phyloP scores from a whole-genome alignment of 2,329 filamentous ascomycete species.

The Trichophyton schoenleinii region DNA sequence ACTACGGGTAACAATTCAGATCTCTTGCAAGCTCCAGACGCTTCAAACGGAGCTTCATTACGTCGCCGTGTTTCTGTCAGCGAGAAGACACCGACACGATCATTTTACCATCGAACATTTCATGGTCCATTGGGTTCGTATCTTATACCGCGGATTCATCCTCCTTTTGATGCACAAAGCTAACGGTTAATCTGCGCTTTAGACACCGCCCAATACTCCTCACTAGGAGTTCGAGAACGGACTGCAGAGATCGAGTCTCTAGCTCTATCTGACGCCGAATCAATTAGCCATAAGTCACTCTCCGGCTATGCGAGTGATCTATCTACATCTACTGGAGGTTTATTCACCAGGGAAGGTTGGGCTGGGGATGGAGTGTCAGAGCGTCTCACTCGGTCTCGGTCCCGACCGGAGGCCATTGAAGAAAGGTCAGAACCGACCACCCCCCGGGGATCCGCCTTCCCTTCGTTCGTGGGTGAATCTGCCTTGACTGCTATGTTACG shows the following conservation, averaged over 20 bases:
- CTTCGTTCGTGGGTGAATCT: constrained; percentile 31
- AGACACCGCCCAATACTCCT: constrained; percentile 62
- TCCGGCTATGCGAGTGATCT: constrained; percentile 18
- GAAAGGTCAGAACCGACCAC: constrained; percentile 50
- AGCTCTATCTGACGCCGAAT: constrained; percentile 50
- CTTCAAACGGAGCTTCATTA: neutral
- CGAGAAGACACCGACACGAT: constrained; percentile 31
- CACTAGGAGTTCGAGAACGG: constrained; percentile 66
- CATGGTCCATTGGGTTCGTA: constrained; percentile 28
- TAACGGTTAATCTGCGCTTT: constrained; percentile 33
- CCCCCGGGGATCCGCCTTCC: constrained; percentile 30
- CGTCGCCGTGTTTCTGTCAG: constrained; percentile 16
- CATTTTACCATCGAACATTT: constrained; percentile 36
- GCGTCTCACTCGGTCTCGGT: neutral
- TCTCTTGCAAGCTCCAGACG: neutral
- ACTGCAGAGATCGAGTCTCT: constrained; percentile 79
- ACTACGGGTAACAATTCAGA: neutral
- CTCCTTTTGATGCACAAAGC: neutral
- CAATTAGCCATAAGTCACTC: constrained; percentile 18
- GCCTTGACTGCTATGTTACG: constrained; percentile 41
- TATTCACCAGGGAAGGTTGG: constrained; percentile 8
- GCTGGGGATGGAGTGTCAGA: neutral
- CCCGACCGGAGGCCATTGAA: constrained; percentile 41
- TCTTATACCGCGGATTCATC: neutral
- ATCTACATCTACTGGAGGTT: constrained; percentile 21